These are phyloP conservation scores for Moesziomyces globuligerus DNA, from an alignment of 1,284 basidiomycete species.

Conservation along the genomic window DNA sequence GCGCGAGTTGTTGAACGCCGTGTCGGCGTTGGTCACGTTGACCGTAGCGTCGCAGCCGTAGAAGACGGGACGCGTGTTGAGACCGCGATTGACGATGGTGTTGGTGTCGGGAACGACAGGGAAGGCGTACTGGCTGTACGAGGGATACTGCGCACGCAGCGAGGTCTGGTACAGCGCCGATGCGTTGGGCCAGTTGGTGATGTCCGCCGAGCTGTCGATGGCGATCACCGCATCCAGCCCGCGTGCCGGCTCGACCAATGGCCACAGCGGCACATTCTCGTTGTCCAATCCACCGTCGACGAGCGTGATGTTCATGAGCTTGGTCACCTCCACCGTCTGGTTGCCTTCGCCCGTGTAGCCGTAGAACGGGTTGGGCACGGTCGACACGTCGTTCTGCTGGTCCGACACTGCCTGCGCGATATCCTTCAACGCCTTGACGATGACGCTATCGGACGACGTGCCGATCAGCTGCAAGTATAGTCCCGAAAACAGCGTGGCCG, in stretches of 20 bases:
- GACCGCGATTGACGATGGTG: conserved; percentile 75
- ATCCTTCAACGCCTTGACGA: conserved; percentile 43
- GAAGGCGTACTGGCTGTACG: conserved; percentile 65
- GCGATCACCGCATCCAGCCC: conserved; percentile 77
- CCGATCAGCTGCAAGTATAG: conserved; percentile 60
- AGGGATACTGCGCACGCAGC: conserved; percentile 32
- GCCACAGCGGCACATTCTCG: conserved; percentile 75
- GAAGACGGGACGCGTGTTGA: conserved; percentile 78
- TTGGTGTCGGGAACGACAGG: conserved; percentile 69
- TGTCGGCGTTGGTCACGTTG: conserved; percentile 54
- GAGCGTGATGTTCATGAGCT: conserved; percentile 56
- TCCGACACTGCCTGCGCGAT: conserved; percentile 48
- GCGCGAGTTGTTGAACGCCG: conserved; percentile 55
- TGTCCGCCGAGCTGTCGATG: conserved; percentile 74
- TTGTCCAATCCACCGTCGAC: conserved; percentile 62
- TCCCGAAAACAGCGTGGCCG: conserved; percentile 67
- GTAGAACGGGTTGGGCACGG: conserved; percentile 69
- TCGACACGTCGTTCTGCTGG: conserved; percentile 69
- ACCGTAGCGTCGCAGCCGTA: conserved; percentile 75
- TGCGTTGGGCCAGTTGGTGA: conserved; percentile 75
- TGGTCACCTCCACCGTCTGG: conserved; percentile 23
- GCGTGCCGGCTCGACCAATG: conserved; percentile 75
- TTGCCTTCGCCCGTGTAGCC: conserved; percentile 61
- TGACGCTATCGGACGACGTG: conserved; percentile 33
- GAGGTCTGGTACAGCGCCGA: conserved; percentile 68